phyloP scores from a whole-genome alignment of 345 rosid genomes.

The Erucastrum elatum region DNA sequence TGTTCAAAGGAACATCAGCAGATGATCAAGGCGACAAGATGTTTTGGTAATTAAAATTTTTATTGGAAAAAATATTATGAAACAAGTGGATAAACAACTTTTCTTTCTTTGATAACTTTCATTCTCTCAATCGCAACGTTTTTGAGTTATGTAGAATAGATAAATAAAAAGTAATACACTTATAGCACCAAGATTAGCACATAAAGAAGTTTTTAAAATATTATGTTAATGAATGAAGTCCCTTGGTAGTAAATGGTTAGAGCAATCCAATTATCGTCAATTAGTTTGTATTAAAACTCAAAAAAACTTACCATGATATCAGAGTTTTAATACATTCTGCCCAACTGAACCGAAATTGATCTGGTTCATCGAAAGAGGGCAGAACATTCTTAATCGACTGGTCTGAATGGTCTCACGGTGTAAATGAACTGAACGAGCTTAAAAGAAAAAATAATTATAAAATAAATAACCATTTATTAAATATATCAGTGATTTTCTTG shows the following conservation, averaged over 20 bases:
- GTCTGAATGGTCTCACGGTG: no score
- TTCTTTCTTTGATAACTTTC: background rate
- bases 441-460: no score
- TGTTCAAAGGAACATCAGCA: constrained; percentile 84
- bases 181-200: background rate
- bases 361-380: no score
- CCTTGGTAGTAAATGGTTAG: no score
- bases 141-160: background rate
- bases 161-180: no score
- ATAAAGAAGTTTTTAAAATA: background rate
- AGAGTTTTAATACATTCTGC: no score
- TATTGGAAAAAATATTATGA: background rate
- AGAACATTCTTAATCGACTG: no score
- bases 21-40: constrained; percentile 87
- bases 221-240: background rate
- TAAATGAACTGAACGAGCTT: no score
- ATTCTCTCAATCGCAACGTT: constrained; percentile 6
- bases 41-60: background rate
- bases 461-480: constrained; percentile 15
- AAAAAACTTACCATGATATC: no score
- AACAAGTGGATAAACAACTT: constrained; percentile 11
- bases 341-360: no score
- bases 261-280: no score
- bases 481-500: constrained; percentile 52
- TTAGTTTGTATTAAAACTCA: no score